These are phyloP conservation scores for Phallus indusiatus DNA, from an alignment of 768 basidiomycete species.

Conservation along the genomic window DNA sequence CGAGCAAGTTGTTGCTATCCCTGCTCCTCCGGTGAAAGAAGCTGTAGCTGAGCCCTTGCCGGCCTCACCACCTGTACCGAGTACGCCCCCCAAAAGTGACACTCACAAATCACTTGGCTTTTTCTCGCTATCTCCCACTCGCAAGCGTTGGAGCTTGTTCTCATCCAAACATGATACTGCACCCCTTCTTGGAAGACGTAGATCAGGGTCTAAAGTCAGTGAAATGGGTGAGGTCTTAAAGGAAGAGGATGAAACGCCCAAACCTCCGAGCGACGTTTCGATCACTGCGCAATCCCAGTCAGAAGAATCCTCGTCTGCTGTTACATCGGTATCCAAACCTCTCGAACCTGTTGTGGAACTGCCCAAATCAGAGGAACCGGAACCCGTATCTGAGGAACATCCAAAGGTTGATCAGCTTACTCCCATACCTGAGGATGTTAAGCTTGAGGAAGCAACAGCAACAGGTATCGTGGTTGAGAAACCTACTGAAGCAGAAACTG, in stretches of 20 bases:
- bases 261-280: conserved; percentile 7
- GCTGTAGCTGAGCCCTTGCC: conserved; percentile 16
- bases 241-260: conserved; percentile 39
- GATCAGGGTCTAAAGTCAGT: conserved; percentile 32
- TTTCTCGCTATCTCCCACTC: conserved; percentile 27
- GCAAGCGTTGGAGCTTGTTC: conserved; percentile 62
- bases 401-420: too few relatives aligned
- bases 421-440: conserved; percentile 11
- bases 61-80: conserved; percentile 20
- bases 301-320: conserved; percentile 19
- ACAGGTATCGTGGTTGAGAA: not conserved
- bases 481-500: not conserved
- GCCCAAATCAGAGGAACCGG: conserved; percentile 16
- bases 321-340: conserved; percentile 21
- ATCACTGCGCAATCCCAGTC: conserved; percentile 7
- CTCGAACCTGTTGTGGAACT: conserved; percentile 15
- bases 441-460: conserved; percentile 7
- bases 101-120: conserved; percentile 14
- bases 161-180: conserved; percentile 18
- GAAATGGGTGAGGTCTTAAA: conserved; percentile 64
- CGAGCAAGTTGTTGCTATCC: conserved; percentile 47
- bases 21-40: conserved; percentile 14
- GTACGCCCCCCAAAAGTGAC: conserved; percentile 18
- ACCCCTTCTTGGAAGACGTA: conserved; percentile 24
- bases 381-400: conserved; percentile 15